Percentiles rank a stretch among this genome's conserved stretches.
Conservation (phyloP, 2,329 filamentous ascomycete genomes). For the Trichoderma polysporum region DNA sequence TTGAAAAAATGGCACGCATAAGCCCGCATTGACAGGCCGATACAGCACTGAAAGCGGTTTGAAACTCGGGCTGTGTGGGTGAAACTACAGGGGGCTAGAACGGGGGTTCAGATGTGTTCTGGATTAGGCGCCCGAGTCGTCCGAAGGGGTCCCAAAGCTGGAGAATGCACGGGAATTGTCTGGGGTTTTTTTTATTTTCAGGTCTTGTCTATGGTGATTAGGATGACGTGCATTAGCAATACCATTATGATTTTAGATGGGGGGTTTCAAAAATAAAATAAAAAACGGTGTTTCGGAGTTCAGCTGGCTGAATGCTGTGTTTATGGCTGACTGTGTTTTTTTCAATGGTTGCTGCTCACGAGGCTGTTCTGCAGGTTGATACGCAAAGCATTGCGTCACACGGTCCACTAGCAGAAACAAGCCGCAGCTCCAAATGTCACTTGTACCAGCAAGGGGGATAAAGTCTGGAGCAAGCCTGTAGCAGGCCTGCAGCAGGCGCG, state of each 20-base stretch:
- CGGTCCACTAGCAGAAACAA: background rate
- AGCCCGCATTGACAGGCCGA: constrained; percentile 13
- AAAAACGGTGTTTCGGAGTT: background rate
- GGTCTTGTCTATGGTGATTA: background rate
- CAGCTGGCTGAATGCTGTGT: too few relatives aligned
- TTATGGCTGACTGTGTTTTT: too few relatives aligned
- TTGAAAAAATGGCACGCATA: constrained; percentile 10
- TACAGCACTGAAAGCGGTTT: background rate
- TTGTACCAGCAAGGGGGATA: background rate
- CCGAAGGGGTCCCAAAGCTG: background rate
- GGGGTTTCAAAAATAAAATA: too few relatives aligned
- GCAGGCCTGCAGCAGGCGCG: background rate
- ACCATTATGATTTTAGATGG: too few relatives aligned
- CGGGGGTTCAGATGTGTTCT: background rate
- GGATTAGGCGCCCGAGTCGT: constrained; percentile 9
- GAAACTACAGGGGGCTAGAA: constrained; percentile 10
- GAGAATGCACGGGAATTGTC: background rate
- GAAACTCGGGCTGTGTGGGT: constrained; percentile 12
- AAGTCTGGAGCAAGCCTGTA: background rate
- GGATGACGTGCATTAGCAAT: too few relatives aligned
- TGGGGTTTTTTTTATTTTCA: too few relatives aligned
- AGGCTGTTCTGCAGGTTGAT: constrained; percentile 8
- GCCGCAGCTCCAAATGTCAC: background rate
- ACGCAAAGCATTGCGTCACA: constrained; percentile 17
- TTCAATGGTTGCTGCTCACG: background rate